Percentiles rank a stretch among this genome's conserved stretches.
Evolutionary conservation across 1,284 basidiomycete species (phyloP).

Genomic region (Termitomyces sp.): DNA sequence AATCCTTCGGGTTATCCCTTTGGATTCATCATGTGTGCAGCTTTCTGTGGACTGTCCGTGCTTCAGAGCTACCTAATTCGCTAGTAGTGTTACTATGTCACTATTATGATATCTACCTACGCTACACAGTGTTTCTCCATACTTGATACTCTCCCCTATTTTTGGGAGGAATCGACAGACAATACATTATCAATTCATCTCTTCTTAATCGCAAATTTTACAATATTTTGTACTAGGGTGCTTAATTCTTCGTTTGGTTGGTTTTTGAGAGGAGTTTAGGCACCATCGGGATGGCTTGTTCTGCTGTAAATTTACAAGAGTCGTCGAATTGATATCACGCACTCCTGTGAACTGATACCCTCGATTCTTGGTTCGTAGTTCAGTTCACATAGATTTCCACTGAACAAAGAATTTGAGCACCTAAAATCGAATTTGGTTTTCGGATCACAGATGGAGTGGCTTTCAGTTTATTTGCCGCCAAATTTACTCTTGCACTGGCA

Average conservation of each 20-base stretch:
- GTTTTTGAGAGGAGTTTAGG: too few relatives aligned
- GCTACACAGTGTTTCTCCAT: conserved; percentile 1
- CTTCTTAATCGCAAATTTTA: not conserved
- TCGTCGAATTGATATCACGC: too few relatives aligned
- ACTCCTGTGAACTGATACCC: too few relatives aligned
- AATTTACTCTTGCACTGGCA: not conserved
- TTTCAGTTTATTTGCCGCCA: conserved; percentile 11
- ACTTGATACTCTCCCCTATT: not conserved
- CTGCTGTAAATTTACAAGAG: too few relatives aligned
- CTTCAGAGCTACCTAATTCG: conserved; percentile 71
- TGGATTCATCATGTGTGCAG: conserved; percentile 66
- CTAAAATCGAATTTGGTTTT: not conserved
- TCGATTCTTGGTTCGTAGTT: too few relatives aligned
- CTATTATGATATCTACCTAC: too few relatives aligned
- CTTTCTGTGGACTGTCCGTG: conserved; percentile 56
- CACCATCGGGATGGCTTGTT: too few relatives aligned
- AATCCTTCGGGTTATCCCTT: conserved; percentile 66
- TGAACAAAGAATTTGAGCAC: too few relatives aligned
- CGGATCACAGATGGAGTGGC: not conserved
- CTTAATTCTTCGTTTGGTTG: too few relatives aligned
- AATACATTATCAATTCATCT: not conserved
- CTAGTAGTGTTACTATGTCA: too few relatives aligned
- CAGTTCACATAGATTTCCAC: too few relatives aligned
- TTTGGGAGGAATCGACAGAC: not conserved
- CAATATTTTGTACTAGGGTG: not conserved